Evolutionary conservation across 805 yeast species (phyloP).

Genomic region (Cyberlindnera meyerae): DNA sequence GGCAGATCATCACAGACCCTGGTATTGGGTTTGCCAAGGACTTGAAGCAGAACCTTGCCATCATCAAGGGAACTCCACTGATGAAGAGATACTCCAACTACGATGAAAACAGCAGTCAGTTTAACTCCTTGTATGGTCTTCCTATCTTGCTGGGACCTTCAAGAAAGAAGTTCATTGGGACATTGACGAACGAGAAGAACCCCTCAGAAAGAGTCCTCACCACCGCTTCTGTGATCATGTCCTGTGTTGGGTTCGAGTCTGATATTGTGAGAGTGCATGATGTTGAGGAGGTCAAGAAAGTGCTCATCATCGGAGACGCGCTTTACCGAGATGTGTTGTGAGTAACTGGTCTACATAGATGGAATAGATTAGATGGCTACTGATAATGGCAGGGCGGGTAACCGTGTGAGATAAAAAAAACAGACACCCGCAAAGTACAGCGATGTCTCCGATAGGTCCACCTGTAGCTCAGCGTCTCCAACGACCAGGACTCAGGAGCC

Average conservation of each 20-base stretch:
- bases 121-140: slow-evolving; percentile 29
- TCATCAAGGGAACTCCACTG: slow-evolving; percentile 47
- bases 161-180: slow-evolving; percentile 82
- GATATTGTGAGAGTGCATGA: slow-evolving; percentile 91
- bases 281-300: slow-evolving; percentile 53
- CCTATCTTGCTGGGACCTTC: slow-evolving; percentile 84
- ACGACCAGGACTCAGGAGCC: too few species aligned
- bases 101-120: slow-evolving; percentile 20
- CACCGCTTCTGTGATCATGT: slow-evolving; percentile 69
- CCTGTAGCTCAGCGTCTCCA: too few species aligned
- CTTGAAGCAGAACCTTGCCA: slow-evolving; percentile 58
- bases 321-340: slow-evolving; percentile 40
- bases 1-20: slow-evolving; percentile 93
- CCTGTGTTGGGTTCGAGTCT: slow-evolving; percentile 66
- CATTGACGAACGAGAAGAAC: slow-evolving; percentile 50
- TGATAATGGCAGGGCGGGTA: too few species aligned
- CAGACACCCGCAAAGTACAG: not conserved
- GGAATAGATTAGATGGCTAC: too few species aligned
- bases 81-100: slow-evolving; percentile 46
- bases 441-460: too few species aligned
- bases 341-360: not conserved
- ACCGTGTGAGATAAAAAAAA: too few species aligned
- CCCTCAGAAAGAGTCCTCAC: slow-evolving; percentile 68
- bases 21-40: slow-evolving; percentile 96
- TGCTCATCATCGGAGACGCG: slow-evolving; percentile 65